phyloP scores from a whole-genome alignment of 495 filamentous ascomycete species.

The Penicillium cataractarum region DNA sequence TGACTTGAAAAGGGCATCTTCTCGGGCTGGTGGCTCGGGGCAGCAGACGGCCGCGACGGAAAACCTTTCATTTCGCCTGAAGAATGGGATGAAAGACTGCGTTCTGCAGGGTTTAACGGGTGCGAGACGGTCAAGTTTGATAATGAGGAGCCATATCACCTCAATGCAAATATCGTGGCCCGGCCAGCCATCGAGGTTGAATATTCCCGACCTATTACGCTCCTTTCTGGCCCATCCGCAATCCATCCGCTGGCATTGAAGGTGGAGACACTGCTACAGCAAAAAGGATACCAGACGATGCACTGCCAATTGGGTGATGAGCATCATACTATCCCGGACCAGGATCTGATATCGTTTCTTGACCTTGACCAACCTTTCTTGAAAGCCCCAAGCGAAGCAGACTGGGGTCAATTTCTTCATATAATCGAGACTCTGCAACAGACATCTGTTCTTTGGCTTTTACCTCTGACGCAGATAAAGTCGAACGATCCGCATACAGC shows the following conservation, averaged over 20 bases:
- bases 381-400: not conserved
- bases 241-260: not conserved
- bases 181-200: not conserved
- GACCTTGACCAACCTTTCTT: not conserved
- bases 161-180: not conserved
- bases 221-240: not conserved
- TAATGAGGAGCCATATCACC: not conserved
- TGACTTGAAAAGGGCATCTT: not conserved
- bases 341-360: not conserved
- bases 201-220: not conserved
- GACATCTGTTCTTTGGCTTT: not conserved
- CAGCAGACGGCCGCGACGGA: not conserved
- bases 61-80: not conserved
- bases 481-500: not conserved
- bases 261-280: not conserved
- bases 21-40: not conserved
- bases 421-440: not conserved
- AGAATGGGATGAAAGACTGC: not conserved
- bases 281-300: not conserved
- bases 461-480: not conserved
- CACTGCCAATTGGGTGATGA: not conserved
- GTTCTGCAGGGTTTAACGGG: not conserved
- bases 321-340: not conserved
- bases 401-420: not conserved
- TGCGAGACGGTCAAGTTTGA: not conserved